Conservation (phyloP, 2,329 filamentous ascomycete species). For the Pezicula rhizophila region DNA sequence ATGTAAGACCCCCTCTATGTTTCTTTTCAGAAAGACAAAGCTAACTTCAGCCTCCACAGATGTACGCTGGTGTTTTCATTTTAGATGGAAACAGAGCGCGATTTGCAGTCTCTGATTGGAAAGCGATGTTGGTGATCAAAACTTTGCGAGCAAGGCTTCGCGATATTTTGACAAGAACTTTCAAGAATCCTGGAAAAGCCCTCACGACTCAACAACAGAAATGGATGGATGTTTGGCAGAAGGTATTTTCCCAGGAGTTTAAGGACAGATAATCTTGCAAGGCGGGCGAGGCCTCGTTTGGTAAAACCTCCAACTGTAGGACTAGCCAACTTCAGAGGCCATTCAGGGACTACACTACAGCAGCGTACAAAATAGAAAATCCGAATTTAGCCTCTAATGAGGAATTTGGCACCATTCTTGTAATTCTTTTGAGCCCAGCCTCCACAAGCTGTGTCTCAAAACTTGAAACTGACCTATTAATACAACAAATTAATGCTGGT, state of each 20-base stretch:
- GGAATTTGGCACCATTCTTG: too few species aligned
- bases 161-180: slow-evolving; percentile 66
- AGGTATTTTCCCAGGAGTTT: slow-evolving; percentile 48
- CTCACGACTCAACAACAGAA: slow-evolving; percentile 62
- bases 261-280: slow-evolving; percentile 19
- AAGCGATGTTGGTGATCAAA: slow-evolving; percentile 84
- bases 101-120: slow-evolving; percentile 84
- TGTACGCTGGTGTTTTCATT: slow-evolving; percentile 81
- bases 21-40: not conserved
- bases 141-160: slow-evolving; percentile 65
- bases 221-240: slow-evolving; percentile 71
- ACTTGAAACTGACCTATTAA: too few species aligned
- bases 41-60: slow-evolving; percentile 36
- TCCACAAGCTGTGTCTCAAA: too few species aligned
- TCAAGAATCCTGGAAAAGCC: slow-evolving; percentile 60
- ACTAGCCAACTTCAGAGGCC: not conserved
- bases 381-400: too few species aligned
- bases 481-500: too few species aligned
- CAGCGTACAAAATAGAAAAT: too few species aligned
- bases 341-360: not conserved
- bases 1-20: slow-evolving; percentile 43
- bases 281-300: not conserved
- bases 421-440: too few species aligned
- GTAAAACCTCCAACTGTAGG: not conserved
- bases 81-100: slow-evolving; percentile 83